Percentiles rank a stretch among this genome's conserved stretches.
Conservation (phyloP, 2,329 filamentous ascomycete genomes). For the Sporothrix pallida region DNA sequence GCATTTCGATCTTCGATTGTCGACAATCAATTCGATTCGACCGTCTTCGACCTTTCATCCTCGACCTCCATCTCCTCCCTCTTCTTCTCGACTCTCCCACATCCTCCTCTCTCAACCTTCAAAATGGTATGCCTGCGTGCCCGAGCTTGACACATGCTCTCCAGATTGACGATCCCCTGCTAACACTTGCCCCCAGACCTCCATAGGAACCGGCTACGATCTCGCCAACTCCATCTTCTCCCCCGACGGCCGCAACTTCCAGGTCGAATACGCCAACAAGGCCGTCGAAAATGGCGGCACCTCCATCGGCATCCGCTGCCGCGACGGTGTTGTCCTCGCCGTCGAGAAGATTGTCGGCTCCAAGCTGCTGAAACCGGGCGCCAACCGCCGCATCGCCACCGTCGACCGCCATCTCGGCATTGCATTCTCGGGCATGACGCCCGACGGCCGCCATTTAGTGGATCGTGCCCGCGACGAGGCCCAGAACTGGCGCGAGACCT, state of each 20-base stretch:
- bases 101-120: background rate
- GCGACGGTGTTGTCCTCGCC: constrained; percentile 93
- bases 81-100: background rate
- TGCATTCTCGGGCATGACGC: constrained; percentile 90
- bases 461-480: constrained; percentile 94
- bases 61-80: background rate
- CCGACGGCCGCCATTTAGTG: constrained; percentile 93
- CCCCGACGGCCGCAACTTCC: constrained; percentile 97
- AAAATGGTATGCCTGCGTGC: constrained; percentile 5
- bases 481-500: constrained; percentile 85
- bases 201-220: constrained; percentile 99
- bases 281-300: constrained; percentile 98
- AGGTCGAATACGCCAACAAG: constrained; percentile 98
- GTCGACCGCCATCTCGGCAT: constrained; percentile 92
- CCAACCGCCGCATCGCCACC: constrained; percentile 96
- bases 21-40: background rate
- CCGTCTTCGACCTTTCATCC: background rate
- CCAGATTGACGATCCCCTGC: background rate
- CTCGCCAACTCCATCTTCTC: constrained; percentile 99
- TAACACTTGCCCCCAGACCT: constrained; percentile 69
- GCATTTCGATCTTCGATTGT: background rate
- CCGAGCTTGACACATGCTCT: background rate
- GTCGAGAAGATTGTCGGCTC: constrained; percentile 96
- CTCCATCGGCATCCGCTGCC: constrained; percentile 93
- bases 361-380: constrained; percentile 91